phyloP scores from a whole-genome alignment of 805 yeast genomes.

The Ogataea sp. region DNA sequence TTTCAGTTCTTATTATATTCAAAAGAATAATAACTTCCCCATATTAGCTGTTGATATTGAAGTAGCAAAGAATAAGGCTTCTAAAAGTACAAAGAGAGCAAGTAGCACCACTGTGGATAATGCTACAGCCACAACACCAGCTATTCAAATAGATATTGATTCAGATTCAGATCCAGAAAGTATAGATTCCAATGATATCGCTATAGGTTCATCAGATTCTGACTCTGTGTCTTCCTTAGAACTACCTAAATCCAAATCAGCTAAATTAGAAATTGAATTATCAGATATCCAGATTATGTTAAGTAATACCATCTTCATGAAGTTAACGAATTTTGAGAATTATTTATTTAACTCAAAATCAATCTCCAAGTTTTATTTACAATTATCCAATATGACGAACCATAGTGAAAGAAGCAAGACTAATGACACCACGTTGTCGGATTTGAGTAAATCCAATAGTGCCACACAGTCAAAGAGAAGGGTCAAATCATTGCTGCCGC shows the following conservation, averaged over 20 bases:
- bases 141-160: slow-evolving; percentile 8
- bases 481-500: slow-evolving; percentile 1
- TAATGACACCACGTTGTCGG: neutral
- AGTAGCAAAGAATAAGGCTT: no score
- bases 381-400: neutral
- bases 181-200: neutral
- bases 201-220: slow-evolving; percentile 5
- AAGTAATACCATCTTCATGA: neutral
- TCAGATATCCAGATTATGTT: no score
- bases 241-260: neutral
- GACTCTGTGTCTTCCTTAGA: slow-evolving; percentile 9
- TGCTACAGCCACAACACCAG: slow-evolving; percentile 8
- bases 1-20: no score
- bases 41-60: no score
- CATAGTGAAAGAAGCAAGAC: neutral
- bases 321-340: neutral
- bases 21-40: no score
- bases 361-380: neutral
- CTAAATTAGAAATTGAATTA: neutral
- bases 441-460: no score
- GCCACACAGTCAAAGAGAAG: no score
- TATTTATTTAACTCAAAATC: neutral
- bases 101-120: no score
- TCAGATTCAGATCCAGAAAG: neutral
- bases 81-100: no score